Conservation (phyloP, 192 early-diverging fungal genomes). For the Mortierella alpina region DNA sequence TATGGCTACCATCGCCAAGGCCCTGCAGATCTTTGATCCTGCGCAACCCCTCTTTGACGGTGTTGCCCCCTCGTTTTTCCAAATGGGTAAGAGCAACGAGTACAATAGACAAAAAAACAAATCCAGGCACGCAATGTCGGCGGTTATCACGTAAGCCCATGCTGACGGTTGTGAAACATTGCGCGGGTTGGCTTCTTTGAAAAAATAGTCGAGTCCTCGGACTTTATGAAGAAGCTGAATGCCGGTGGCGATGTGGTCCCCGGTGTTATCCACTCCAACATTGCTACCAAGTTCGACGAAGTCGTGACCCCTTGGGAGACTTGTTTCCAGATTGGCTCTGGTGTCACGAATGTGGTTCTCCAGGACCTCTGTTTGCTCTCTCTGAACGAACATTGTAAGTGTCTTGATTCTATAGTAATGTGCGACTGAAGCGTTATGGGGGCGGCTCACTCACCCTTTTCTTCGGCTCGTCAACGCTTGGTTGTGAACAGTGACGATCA, state of each 20-base stretch:
- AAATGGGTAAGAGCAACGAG: slow-evolving; percentile 19
- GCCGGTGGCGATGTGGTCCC: slow-evolving; percentile 24
- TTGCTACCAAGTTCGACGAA: slow-evolving; percentile 38
- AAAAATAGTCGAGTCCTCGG: slow-evolving; percentile 6
- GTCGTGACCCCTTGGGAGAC: slow-evolving; percentile 34
- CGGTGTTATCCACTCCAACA: slow-evolving; percentile 33
- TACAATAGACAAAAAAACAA: not conserved
- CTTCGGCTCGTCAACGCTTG: not conserved
- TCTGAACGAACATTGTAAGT: slow-evolving; percentile 44
- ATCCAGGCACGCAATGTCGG: not conserved
- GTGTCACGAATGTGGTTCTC: slow-evolving; percentile 23
- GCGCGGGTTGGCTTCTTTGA: not conserved
- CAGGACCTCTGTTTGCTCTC: slow-evolving; percentile 30
- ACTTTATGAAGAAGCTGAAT: slow-evolving; percentile 34
- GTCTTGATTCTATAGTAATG: no score
- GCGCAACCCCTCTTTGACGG: slow-evolving; percentile 23
- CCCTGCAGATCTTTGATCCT: slow-evolving; percentile 14
- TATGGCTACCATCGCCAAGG: slow-evolving; percentile 29
- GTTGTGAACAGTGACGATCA: slow-evolving; percentile 24
- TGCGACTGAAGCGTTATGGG: not conserved
- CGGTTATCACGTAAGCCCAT: not conserved
- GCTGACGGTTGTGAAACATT: not conserved
- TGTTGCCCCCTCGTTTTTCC: slow-evolving; percentile 30
- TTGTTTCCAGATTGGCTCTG: slow-evolving; percentile 6
- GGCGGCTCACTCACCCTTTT: not conserved